Base-by-base conservation (phyloP, 2,329 filamentous ascomycete species). In the Neopestalotiopsis clavispora region DNA sequence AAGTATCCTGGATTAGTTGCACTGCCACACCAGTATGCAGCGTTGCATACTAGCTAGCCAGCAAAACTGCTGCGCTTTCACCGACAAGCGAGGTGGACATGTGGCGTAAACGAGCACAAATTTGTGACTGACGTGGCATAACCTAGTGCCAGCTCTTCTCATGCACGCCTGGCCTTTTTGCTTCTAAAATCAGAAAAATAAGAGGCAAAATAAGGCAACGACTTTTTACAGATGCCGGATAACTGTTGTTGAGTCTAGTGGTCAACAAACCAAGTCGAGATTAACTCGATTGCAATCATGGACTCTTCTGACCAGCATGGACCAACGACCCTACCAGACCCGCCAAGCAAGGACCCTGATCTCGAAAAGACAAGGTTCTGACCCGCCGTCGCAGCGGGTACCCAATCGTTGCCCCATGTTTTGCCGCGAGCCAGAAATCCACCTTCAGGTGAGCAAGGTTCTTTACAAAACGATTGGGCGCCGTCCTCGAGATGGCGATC, bases 381-480 rank as follows among this genome's bases (percentile, higher is more conserved):
- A 68, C 67, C 66, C 67, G 67, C 65, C 68, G 67, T 70, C 63
- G 59, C 69, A 72, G 74, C 72, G 72, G 70, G 69, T 73, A 71
- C 72, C 77, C 77, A 78, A 78, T 77, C 72, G 71, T 72, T 68
- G 69, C 72, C 75, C 73, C 74, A 74, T 70, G 68, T 71, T 66
- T 68, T 69, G 71, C 71, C 67, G 65, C 67, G 68, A 71, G 66
- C 75, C 32, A 49, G 74, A 69, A 74, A 73, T 67, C 71, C 70
- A 71, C 56, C 12, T 72, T 76, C 74, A 76, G 75, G 72, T 69
- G 75, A 71, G 63, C 76, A 77, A 65, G 77, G 77, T 72, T 77
- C 69, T 72, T 75, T 70, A 49, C 69, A 69, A 32, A 49, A 67
- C 71, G 69, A 78, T 78, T 78, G 77, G 77, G 64, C 65, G 49